Conservation (phyloP, 345 rosid species). For the Moricandia moricandioides region DNA sequence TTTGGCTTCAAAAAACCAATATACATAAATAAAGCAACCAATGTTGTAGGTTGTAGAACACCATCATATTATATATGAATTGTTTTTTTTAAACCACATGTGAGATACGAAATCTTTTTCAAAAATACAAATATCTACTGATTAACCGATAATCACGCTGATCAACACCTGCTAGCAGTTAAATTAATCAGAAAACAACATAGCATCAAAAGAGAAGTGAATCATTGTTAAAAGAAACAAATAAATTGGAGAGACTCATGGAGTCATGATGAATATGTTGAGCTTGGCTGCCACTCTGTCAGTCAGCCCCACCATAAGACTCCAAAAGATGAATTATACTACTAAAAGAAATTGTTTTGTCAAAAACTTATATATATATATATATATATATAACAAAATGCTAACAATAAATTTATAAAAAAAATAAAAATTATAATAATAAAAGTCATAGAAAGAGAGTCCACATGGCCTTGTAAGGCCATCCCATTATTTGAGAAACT, state of each 20-base stretch:
- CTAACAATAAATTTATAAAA: background rate
- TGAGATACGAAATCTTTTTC: background rate
- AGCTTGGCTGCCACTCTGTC: conserved; percentile 33
- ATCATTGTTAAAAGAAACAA: background rate
- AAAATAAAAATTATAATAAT: background rate
- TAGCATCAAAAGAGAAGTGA: background rate
- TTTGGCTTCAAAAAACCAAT: background rate
- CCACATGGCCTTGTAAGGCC: background rate
- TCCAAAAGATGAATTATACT: background rate
- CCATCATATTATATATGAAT: background rate
- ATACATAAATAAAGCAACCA: background rate
- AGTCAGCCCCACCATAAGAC: conserved; percentile 4
- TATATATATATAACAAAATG: background rate
- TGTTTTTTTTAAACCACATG: conserved; percentile 16
- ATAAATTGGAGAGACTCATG: background rate
- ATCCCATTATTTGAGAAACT: background rate
- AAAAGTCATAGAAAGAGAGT: background rate
- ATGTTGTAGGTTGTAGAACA: background rate
- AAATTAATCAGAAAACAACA: background rate
- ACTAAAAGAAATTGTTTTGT: too few relatives aligned
- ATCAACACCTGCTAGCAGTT: conserved; percentile 25
- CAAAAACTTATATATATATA: background rate
- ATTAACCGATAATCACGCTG: conserved; percentile 34
- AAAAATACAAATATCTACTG: background rate
- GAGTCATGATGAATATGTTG: conserved; percentile 20